These are phyloP conservation scores for Osmozyma mogii DNA, from an alignment of 805 yeast genomes.

Conservation along the genomic window DNA sequence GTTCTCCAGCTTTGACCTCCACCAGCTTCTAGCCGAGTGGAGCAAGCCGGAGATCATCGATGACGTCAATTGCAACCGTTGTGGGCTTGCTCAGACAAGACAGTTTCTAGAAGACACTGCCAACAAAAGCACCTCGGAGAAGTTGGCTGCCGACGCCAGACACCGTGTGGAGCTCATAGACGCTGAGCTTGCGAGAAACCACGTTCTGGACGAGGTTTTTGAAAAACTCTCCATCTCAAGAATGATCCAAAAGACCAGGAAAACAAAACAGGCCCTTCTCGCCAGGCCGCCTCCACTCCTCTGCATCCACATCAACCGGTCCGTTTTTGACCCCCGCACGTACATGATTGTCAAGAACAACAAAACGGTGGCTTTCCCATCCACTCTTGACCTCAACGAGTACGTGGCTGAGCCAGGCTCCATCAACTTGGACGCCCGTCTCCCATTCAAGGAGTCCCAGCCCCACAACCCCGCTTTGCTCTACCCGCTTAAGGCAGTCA, in stretches of 20 bases:
- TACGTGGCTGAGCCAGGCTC: slow-evolving; percentile 65
- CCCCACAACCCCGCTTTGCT: slow-evolving; percentile 34
- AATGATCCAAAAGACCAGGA: slow-evolving; percentile 65
- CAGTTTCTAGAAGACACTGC: slow-evolving; percentile 31
- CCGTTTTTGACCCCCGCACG: slow-evolving; percentile 84
- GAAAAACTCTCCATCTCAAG: slow-evolving; percentile 66
- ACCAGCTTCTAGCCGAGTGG: slow-evolving; percentile 58
- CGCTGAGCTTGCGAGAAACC: slow-evolving; percentile 51
- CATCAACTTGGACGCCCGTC: slow-evolving; percentile 73
- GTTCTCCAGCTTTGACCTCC: slow-evolving; percentile 29
- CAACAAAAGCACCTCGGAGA: slow-evolving; percentile 33
- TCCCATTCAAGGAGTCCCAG: slow-evolving; percentile 49
- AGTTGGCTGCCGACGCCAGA: slow-evolving; percentile 21
- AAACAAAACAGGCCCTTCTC: slow-evolving; percentile 75
- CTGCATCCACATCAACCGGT: slow-evolving; percentile 83
- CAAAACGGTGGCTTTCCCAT: slow-evolving; percentile 73
- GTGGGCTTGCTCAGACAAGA: slow-evolving; percentile 62
- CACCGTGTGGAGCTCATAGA: slow-evolving; percentile 24
- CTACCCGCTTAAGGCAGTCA: slow-evolving; percentile 75
- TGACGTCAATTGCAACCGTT: slow-evolving; percentile 91
- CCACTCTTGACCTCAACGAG: slow-evolving; percentile 55
- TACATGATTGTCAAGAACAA: slow-evolving; percentile 79
- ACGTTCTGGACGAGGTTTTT: slow-evolving; percentile 74
- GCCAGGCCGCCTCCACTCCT: slow-evolving; percentile 78
- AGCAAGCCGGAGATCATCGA: slow-evolving; percentile 76